These are phyloP conservation scores for Podospora didyma DNA, from an alignment of 495 filamentous ascomycete species.

Conservation along the genomic window DNA sequence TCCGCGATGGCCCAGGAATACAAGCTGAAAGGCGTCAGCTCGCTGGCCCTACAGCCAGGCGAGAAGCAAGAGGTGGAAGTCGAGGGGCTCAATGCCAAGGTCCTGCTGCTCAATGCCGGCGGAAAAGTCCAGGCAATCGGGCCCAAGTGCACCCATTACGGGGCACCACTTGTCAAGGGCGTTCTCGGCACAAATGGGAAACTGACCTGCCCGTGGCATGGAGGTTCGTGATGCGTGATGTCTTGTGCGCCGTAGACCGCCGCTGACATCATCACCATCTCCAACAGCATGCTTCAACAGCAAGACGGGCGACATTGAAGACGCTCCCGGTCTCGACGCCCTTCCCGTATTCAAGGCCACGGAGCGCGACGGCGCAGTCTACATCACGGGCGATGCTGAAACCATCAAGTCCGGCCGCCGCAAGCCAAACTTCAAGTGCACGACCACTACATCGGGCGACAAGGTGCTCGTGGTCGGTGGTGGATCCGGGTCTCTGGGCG, in stretches of 20 bases:
- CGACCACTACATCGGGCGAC: conserved; percentile 46
- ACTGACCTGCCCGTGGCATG: conserved; percentile 93
- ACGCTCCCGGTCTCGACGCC: conserved; percentile 83
- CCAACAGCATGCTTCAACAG: conserved; percentile 81
- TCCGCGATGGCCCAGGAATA: conserved; percentile 61
- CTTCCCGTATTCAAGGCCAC: conserved; percentile 74
- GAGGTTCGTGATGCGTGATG: conserved; percentile 51
- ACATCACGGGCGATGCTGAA: conserved; percentile 74
- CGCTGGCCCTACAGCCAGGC: conserved; percentile 65
- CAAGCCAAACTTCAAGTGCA: conserved; percentile 68
- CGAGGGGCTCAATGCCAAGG: conserved; percentile 83
- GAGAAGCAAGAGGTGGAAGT: conserved; percentile 89
- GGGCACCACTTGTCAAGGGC: conserved; percentile 77
- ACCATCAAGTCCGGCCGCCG: conserved; percentile 74
- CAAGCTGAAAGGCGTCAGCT: conserved; percentile 76
- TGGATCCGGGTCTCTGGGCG: conserved; percentile 77
- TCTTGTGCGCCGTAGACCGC: neutral
- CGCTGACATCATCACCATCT: conserved; percentile 11
- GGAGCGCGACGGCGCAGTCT: conserved; percentile 76
- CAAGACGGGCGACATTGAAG: conserved; percentile 86
- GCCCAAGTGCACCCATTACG: conserved; percentile 91
- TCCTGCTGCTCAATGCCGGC: conserved; percentile 74
- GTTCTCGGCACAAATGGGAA: conserved; percentile 77
- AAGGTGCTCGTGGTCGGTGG: conserved; percentile 86
- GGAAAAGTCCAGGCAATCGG: conserved; percentile 74